Conservation (phyloP, 2,329 filamentous ascomycete genomes). For the Penicillium verrucosum region DNA sequence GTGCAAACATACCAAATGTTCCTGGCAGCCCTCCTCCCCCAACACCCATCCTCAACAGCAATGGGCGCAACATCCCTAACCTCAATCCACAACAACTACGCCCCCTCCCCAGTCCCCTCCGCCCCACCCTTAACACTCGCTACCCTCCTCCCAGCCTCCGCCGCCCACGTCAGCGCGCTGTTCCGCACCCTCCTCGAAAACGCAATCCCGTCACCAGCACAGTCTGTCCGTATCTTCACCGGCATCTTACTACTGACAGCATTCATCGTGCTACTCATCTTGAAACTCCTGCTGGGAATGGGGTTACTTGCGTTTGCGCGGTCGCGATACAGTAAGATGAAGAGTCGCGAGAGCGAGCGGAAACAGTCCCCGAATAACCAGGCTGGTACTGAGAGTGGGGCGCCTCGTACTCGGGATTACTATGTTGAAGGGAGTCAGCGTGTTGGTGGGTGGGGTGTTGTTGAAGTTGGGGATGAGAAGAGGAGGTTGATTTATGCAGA, state of each 20-base stretch:
- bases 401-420: slow-evolving; percentile 43
- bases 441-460: slow-evolving; percentile 75
- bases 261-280: slow-evolving; percentile 78
- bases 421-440: slow-evolving; percentile 70
- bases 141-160: slow-evolving; percentile 57
- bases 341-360: slow-evolving; percentile 54
- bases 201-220: slow-evolving; percentile 41
- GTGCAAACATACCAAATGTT: slow-evolving; percentile 99
- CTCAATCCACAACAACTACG: slow-evolving; percentile 48
- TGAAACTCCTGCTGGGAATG: slow-evolving; percentile 88
- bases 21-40: slow-evolving; percentile 77
- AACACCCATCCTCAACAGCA: slow-evolving; percentile 55
- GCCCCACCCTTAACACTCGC: slow-evolving; percentile 59
- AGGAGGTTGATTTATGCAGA: slow-evolving; percentile 82
- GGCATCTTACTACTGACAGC: slow-evolving; percentile 77
- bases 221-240: slow-evolving; percentile 54
- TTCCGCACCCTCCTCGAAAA: slow-evolving; percentile 42
- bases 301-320: slow-evolving; percentile 74
- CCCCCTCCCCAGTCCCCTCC: slow-evolving; percentile 62
- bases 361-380: background rate
- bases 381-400: slow-evolving; percentile 14
- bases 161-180: slow-evolving; percentile 36
- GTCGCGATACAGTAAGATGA: slow-evolving; percentile 77
- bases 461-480: slow-evolving; percentile 87
- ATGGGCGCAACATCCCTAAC: slow-evolving; percentile 39